phyloP scores from a whole-genome alignment of 139 green algal genomes.

The Astrephomene gubernaculifera region DNA sequence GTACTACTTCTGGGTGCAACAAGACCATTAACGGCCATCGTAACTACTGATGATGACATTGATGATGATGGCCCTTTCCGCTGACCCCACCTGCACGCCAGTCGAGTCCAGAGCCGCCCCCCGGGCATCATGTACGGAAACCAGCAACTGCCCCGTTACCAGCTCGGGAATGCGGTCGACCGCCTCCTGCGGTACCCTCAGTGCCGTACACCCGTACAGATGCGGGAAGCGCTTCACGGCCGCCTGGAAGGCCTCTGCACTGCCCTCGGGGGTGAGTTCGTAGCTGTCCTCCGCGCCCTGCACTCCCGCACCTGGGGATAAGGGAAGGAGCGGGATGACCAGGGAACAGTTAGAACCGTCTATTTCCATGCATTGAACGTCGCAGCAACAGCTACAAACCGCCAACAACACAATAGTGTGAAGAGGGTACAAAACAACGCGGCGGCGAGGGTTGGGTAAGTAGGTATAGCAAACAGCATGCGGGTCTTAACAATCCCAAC shows the following conservation, averaged over 20 bases:
- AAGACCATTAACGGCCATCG: no score
- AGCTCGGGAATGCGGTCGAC: conserved; percentile 46
- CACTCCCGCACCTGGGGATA: conserved; percentile 49
- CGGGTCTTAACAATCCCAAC: neutral
- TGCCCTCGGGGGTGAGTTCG: conserved; percentile 40
- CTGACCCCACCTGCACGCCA: conserved; percentile 72
- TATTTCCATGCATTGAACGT: no score
- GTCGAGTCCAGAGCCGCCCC: conserved; percentile 65
- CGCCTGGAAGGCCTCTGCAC: conserved; percentile 15
- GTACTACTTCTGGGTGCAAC: no score
- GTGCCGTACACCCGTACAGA: conserved; percentile 68
- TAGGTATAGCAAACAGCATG: neutral
- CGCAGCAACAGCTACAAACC: no score
- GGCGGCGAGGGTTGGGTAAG: no score
- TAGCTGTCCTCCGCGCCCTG: conserved; percentile 51
- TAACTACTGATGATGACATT: no score
- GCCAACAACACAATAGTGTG: no score
- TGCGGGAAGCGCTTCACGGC: conserved; percentile 69
- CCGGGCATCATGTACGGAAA: conserved; percentile 35
- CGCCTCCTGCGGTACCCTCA: conserved; percentile 55
- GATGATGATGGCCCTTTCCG: no score
- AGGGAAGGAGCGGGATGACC: neutral
- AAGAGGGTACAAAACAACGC: no score
- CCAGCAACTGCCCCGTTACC: conserved; percentile 62
- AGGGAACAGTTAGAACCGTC: no score